Evolutionary conservation across 2,329 filamentous ascomycete genomes (phyloP), one percentile per base, ranked within the genome.

Genomic region (Penicillium sp.): DNA sequence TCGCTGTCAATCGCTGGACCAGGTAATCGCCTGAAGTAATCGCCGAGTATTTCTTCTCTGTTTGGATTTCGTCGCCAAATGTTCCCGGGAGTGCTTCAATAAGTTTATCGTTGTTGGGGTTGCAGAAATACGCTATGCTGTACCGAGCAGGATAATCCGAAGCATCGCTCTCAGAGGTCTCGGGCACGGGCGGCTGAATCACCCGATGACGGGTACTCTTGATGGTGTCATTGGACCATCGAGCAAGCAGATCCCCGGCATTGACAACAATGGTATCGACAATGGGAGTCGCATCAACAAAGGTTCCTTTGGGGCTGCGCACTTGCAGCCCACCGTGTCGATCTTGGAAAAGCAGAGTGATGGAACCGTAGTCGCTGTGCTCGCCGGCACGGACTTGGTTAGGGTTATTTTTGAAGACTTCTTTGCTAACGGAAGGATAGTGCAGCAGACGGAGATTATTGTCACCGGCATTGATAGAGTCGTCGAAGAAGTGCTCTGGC

Each of bases 151-250:
- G 91, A 72, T 95, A 88, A 19, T 65, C 25, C 1, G 68, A 65
- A 5, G 66, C 60, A 39, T 79, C 76, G 16, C 81, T 46, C 6
- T 27, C 47, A 6, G 21, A 16, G 3, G 61, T 60, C 15, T 65
- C 81, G 3, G 77, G 78, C 4, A 80, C 81, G 16, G 90, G 89
- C 2, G 92, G 92, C 76, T 96, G 90, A 5, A 97, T 90, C 0
- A 97, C 92, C 11, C 92, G 86, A 74, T 97, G 92, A 59, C 92
- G 85, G 4, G 92, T 97, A 70, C 89, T 93, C 77, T 89, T 92
- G 76, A 97, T 96, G 5, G 84, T 89, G 68, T 95, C 91, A 69
- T 97, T 97, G 62, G 89, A 91, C 92, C 92, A 96, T 51, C 92
- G 81, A 1, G 90, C 88, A 49, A 97, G 78, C 64, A 97, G 72